These are phyloP conservation scores for Fraxinus excelsior DNA, from an alignment of 257 asterid genomes.

Conservation along the genomic window DNA sequence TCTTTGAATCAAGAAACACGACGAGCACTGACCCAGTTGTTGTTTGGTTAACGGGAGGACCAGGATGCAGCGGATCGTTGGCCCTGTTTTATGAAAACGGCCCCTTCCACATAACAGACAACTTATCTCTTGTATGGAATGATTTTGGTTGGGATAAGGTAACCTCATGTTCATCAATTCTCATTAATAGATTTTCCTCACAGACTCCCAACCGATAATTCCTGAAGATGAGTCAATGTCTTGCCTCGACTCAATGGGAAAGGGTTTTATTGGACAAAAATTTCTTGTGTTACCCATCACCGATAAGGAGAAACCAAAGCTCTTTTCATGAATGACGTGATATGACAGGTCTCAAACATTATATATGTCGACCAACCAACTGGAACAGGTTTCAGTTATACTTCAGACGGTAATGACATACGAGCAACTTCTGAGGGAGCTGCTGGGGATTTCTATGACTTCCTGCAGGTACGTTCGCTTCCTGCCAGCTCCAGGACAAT, in stretches of 20 bases:
- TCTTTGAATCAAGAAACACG: slow-evolving; percentile 67
- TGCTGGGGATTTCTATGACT: slow-evolving; percentile 39
- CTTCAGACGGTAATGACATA: slow-evolving; percentile 26
- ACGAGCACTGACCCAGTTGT: slow-evolving; percentile 60
- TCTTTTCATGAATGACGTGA: slow-evolving; percentile 21
- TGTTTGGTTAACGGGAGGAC: slow-evolving; percentile 84
- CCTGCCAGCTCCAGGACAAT: neutral
- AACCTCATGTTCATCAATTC: neutral
- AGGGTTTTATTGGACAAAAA: too few species aligned
- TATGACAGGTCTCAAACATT: slow-evolving; percentile 42
- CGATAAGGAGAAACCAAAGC: neutral
- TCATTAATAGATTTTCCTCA: neutral
- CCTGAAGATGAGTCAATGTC: too few species aligned
- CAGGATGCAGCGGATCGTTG: slow-evolving; percentile 82
- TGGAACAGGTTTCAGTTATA: slow-evolving; percentile 53
- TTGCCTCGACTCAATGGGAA: too few species aligned
- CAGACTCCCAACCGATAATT: neutral
- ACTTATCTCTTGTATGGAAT: slow-evolving; percentile 66
- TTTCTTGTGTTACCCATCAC: neutral
- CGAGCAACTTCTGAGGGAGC: slow-evolving; percentile 29
- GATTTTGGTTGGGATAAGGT: slow-evolving; percentile 94
- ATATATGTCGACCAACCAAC: slow-evolving; percentile 53
- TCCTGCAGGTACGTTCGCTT: slow-evolving; percentile 41
- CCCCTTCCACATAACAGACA: slow-evolving; percentile 54
- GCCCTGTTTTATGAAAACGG: slow-evolving; percentile 87